These are phyloP conservation scores for Gautieria morchelliformis DNA, from an alignment of 768 basidiomycete species.

Conservation along the genomic window DNA sequence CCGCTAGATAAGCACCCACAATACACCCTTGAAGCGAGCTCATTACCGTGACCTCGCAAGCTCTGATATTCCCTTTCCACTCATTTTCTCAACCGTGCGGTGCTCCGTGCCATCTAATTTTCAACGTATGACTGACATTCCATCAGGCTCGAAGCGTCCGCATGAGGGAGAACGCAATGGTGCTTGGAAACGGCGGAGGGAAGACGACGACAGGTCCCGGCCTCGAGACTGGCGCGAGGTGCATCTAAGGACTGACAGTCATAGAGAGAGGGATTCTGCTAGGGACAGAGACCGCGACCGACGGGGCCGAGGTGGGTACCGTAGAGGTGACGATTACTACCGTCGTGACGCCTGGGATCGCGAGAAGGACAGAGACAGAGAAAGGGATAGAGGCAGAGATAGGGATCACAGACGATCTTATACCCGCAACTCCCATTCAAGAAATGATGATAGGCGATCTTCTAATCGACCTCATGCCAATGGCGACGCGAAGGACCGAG, in stretches of 20 bases:
- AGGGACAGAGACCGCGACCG: slow-evolving; percentile 2
- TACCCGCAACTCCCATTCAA: neutral
- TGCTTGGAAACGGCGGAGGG: slow-evolving; percentile 6
- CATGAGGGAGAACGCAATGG: slow-evolving; percentile 8
- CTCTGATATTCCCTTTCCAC: neutral
- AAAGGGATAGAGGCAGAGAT: slow-evolving; percentile 3
- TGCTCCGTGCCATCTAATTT: slow-evolving; percentile 8
- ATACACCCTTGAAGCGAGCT: neutral
- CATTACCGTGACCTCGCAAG: neutral
- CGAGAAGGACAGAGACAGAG: neutral
- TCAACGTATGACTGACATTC: slow-evolving; percentile 10
- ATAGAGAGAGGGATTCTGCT: neutral
- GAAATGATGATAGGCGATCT: neutral
- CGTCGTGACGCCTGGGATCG: neutral
- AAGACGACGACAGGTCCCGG: slow-evolving; percentile 1
- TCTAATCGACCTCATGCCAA: neutral
- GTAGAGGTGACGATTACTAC: slow-evolving; percentile 5
- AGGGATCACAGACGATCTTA: slow-evolving; percentile 1
- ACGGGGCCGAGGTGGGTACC: neutral
- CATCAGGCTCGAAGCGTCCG: slow-evolving; percentile 9
- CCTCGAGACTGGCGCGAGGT: slow-evolving; percentile 5
- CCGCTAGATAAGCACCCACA: neutral
- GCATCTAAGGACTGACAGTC: neutral
- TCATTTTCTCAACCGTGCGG: slow-evolving; percentile 8
- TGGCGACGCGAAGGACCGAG: slow-evolving; percentile 12